Percentiles rank a stretch among this genome's conserved stretches.
phyloP scores from a whole-genome alignment of 148 eudicot genomes.

The Spergularia marina region DNA sequence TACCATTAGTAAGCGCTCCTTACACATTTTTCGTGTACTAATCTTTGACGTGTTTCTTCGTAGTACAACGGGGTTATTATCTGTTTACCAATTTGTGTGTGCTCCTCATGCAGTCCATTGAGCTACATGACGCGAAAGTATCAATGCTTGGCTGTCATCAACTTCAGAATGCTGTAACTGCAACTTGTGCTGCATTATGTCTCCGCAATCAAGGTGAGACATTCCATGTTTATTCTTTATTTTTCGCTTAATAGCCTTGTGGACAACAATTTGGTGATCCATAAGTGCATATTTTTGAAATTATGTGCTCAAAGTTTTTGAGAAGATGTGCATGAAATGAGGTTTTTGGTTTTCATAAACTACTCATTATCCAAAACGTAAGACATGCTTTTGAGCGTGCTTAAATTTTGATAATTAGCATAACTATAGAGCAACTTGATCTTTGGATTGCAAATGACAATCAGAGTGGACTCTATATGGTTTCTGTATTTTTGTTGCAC shows the following conservation, averaged over 20 bases:
- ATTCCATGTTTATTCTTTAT: neutral
- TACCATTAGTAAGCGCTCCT: conserved; percentile 46
- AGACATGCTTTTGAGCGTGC: neutral
- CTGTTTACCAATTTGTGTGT: neutral
- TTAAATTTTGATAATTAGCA: conserved; percentile 1
- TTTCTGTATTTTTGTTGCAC: neutral
- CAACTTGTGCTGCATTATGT: conserved; percentile 83
- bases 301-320: neutral
- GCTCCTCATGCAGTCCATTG: conserved; percentile 42
- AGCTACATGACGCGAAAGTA: conserved; percentile 53
- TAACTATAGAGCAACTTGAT: neutral
- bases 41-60: neutral
- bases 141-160: conserved; percentile 85
- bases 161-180: conserved; percentile 91
- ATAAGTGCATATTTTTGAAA: neutral
- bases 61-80: neutral
- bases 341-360: neutral
- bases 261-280: neutral
- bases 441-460: neutral
- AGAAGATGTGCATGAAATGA: neutral
- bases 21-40: neutral
- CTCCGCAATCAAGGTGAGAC: conserved; percentile 70
- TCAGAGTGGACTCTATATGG: neutral
- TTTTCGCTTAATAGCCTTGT: neutral
- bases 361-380: neutral